Conservation (phyloP, 495 filamentous ascomycete genomes). For the Xylaria palmicola region DNA sequence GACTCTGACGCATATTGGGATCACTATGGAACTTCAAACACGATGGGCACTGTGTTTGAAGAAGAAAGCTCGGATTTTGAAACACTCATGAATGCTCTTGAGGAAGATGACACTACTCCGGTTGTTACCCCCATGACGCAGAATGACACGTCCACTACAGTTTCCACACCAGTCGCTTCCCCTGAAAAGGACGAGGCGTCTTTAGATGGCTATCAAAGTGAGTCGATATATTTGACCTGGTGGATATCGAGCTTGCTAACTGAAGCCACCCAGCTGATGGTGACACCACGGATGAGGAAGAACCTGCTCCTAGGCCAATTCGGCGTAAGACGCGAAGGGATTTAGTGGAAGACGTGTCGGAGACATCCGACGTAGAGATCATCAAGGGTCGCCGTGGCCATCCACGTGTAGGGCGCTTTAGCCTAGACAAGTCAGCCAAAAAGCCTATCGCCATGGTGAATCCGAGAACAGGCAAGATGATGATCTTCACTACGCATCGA, state of each 20-base stretch:
- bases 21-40: slow-evolving; percentile 33
- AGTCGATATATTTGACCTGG: slow-evolving; percentile 35
- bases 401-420: slow-evolving; percentile 55
- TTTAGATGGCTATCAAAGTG: slow-evolving; percentile 80
- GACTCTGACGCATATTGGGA: slow-evolving; percentile 51
- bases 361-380: slow-evolving; percentile 43
- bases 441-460: slow-evolving; percentile 75
- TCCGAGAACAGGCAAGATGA: slow-evolving; percentile 65
- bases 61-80: slow-evolving; percentile 36
- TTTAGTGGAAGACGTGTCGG: slow-evolving; percentile 38
- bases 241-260: slow-evolving; percentile 51
- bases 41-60: slow-evolving; percentile 10
- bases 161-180: slow-evolving; percentile 48
- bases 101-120: slow-evolving; percentile 32
- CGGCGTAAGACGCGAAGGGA: slow-evolving; percentile 54
- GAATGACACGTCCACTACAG: slow-evolving; percentile 45
- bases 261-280: slow-evolving; percentile 63
- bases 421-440: slow-evolving; percentile 53
- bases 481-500: slow-evolving; percentile 56
- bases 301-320: slow-evolving; percentile 56
- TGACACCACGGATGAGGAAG: slow-evolving; percentile 79
- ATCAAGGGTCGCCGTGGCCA: slow-evolving; percentile 38
- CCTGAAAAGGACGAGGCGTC: slow-evolving; percentile 46
- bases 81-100: slow-evolving; percentile 22
- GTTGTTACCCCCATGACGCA: slow-evolving; percentile 47